phyloP scores from a whole-genome alignment of 2,329 filamentous ascomycete genomes.

The Dryadomyces sulphureus region DNA sequence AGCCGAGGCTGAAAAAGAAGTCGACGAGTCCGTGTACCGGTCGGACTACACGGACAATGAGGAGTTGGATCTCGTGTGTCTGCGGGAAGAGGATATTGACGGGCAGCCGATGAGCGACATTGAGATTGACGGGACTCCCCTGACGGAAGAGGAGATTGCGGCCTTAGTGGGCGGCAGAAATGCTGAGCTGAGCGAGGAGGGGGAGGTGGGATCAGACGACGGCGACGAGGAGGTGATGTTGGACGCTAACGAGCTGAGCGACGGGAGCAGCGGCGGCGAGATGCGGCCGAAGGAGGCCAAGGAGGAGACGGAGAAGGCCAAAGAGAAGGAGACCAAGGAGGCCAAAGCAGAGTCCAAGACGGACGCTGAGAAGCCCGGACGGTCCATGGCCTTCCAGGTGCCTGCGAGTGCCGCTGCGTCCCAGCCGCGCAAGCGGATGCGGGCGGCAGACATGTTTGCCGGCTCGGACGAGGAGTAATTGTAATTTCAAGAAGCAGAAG shows the following conservation, averaged over 20 bases:
- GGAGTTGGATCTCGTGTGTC: constrained; percentile 32
- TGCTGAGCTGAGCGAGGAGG: constrained; percentile 11
- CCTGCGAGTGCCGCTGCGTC: constrained; percentile 13
- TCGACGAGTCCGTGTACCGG: constrained; percentile 8
- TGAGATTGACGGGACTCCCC: constrained; percentile 18
- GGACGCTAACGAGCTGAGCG: constrained; percentile 4
- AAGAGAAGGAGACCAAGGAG: not conserved
- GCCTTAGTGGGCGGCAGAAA: constrained; percentile 4
- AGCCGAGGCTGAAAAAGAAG: constrained; percentile 7
- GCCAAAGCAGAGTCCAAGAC: not conserved
- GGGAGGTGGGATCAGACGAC: constrained; percentile 10
- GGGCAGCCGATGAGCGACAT: constrained; percentile 29
- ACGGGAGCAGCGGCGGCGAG: constrained; percentile 7
- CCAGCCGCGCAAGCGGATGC: constrained; percentile 45
- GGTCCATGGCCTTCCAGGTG: constrained; percentile 16
- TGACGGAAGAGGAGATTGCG: constrained; percentile 19
- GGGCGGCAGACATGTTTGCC: constrained; percentile 78
- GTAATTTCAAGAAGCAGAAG: no score
- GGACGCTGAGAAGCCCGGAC: no score
- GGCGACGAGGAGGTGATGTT: constrained; percentile 2
- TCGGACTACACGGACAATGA: constrained; percentile 15
- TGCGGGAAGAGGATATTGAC: constrained; percentile 28
- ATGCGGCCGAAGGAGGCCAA: constrained; percentile 4
- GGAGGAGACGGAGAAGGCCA: not conserved
- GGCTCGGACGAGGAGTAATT: constrained; percentile 45